Evolutionary conservation across 805 yeast genomes (phyloP).

Genomic region (Starmerella apis): DNA sequence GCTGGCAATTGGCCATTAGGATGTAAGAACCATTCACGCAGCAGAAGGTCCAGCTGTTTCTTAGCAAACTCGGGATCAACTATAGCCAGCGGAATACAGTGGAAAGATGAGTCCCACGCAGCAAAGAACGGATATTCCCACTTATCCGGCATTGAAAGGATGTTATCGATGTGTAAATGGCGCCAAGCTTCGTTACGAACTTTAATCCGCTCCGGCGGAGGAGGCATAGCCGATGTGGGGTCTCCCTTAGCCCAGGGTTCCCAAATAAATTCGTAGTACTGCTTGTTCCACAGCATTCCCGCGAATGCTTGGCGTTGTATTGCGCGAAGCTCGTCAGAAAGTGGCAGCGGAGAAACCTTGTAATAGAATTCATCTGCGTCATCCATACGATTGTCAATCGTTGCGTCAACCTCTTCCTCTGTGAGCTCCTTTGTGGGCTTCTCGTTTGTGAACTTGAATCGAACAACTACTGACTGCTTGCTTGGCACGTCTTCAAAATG

Average conservation of each 20-base stretch:
- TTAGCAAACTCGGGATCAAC: conserved; percentile 88
- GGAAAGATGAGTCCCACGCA: conserved; percentile 96
- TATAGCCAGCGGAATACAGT: conserved; percentile 85
- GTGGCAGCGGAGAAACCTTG: conserved; percentile 76
- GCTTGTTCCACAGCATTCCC: conserved; percentile 88
- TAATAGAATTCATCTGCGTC: conserved; percentile 92
- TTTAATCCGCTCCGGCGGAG: conserved; percentile 69
- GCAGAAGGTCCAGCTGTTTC: conserved; percentile 70
- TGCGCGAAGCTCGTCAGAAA: conserved; percentile 64
- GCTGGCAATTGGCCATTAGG: conserved; percentile 98
- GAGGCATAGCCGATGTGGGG: conserved; percentile 60
- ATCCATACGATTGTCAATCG: conserved; percentile 59
- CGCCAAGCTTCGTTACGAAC: conserved; percentile 87
- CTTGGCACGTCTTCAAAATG: conserved; percentile 72
- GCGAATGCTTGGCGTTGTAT: conserved; percentile 92
- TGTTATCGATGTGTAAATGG: conserved; percentile 77
- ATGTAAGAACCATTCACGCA: conserved; percentile 95
- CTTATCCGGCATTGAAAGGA: conserved; percentile 82
- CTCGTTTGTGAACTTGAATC: conserved; percentile 54
- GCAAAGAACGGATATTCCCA: conserved; percentile 96
- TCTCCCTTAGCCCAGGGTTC: conserved; percentile 84
- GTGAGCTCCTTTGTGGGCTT: conserved; percentile 40
- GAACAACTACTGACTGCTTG: conserved; percentile 74
- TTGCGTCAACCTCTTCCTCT: conserved; percentile 61
- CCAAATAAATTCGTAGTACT: conserved; percentile 77